Evolutionary conservation across 2,329 filamentous ascomycete genomes (phyloP), one percentile per base, ranked within the genome.

Genomic region (Amauroascus niger): DNA sequence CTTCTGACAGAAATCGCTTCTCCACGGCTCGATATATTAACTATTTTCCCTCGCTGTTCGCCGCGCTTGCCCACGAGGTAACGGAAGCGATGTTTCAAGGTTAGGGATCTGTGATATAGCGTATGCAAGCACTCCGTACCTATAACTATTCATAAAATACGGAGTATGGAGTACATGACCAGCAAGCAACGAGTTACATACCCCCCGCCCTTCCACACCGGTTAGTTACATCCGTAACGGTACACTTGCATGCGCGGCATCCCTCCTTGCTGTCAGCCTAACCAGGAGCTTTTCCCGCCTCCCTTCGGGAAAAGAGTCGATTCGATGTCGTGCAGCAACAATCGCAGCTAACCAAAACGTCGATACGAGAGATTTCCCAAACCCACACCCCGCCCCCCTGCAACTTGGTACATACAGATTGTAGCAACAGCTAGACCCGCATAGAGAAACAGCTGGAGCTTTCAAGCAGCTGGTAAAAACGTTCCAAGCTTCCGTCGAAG

Each of bases 11-110:
- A 20, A 22, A 20, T 24, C 8, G 28, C 26, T 44, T 43, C 35
- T 51, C 39, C 39, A 44, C 33, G 37, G 37, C 44, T 51, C 24
- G 39, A 32, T 14, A n/a, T n/a, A n/a, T n/a, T n/a, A n/a, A n/a
- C n/a, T n/a, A n/a, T n/a, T n/a, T 37, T 30, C 13, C 37, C 35
- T 32, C 24, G 9, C 1, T 41, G 28, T 32, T 11, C 33, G 2
- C 14, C 35, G 39, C 40, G 39, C 37, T 44, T 51, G 46, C 46
- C n/a, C 46, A 49, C 46, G 46, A 49, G 46, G 46, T 49, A 49
- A 11, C 22, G 22, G 24, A 24, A 16, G 43, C 43, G 6, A 48
- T 48, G 33, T 49, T 49, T 49, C 46, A 49, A 49, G 46, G 46
- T 49, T 49, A 9, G 33, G 33, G 33, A n/a, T 3, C 14, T 35